Conservation (phyloP, 1,284 basidiomycete species). For the Sanghuangporus sanghuang region DNA sequence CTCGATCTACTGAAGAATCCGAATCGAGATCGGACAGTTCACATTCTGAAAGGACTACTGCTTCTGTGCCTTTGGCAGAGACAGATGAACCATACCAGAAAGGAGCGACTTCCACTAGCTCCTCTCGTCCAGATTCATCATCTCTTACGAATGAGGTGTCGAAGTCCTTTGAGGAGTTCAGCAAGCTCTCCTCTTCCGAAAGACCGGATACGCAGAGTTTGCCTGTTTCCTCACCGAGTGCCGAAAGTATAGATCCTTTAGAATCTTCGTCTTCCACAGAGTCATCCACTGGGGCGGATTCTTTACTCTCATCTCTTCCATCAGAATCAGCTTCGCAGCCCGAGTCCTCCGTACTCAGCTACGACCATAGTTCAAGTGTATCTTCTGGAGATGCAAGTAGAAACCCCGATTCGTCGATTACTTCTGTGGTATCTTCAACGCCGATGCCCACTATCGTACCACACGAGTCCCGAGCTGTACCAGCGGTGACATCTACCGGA, state of each 20-base stretch:
- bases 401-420: background rate
- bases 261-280: background rate
- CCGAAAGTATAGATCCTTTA: background rate
- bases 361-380: background rate
- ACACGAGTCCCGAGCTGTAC: slow-evolving; percentile 20
- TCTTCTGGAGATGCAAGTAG: slow-evolving; percentile 2
- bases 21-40: slow-evolving; percentile 13
- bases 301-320: background rate
- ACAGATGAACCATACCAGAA: background rate
- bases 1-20: slow-evolving; percentile 23
- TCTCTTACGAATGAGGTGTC: background rate
- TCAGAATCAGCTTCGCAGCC: background rate
- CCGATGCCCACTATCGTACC: slow-evolving; percentile 21
- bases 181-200: background rate
- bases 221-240: background rate
- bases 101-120: background rate
- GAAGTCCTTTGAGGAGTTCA: background rate
- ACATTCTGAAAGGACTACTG: slow-evolving; percentile 2
- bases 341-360: background rate
- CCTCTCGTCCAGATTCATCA: no score
- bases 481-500: slow-evolving; percentile 43
- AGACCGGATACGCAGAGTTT: background rate
- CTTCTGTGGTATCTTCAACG: slow-evolving; percentile 15
- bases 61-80: slow-evolving; percentile 14
- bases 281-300: background rate